These are phyloP conservation scores for Ceratocystis alfenasii DNA, from an alignment of 2,329 filamentous ascomycete species.

Conservation along the genomic window DNA sequence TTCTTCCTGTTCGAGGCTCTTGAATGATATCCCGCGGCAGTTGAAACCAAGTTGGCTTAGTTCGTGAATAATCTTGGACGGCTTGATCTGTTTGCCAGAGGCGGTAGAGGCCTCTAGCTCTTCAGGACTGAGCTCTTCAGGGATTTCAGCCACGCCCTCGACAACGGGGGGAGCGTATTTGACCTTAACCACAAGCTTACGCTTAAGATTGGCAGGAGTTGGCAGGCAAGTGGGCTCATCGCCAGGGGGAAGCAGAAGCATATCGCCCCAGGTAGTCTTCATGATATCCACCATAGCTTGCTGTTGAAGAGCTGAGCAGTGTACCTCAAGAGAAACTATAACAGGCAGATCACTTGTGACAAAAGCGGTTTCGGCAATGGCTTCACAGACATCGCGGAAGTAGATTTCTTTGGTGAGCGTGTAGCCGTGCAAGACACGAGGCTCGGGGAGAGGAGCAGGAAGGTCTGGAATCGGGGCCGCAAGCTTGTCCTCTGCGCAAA, in stretches of 20 bases:
- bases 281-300: conserved; percentile 88
- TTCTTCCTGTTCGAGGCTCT: conserved; percentile 60
- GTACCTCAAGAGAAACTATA: conserved; percentile 91
- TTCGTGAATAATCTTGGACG: conserved; percentile 55
- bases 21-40: conserved; percentile 72
- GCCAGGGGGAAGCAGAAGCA: conserved; percentile 49
- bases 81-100: conserved; percentile 35
- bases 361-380: conserved; percentile 72
- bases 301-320: conserved; percentile 70
- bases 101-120: conserved; percentile 35
- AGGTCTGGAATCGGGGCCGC: conserved; percentile 6
- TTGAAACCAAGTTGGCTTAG: conserved; percentile 71
- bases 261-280: conserved; percentile 64
- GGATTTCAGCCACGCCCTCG: conserved; percentile 26
- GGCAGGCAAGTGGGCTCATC: conserved; percentile 44
- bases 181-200: conserved; percentile 76
- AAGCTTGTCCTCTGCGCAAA: conserved; percentile 16
- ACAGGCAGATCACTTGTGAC: conserved; percentile 62
- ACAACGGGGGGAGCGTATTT: conserved; percentile 47
- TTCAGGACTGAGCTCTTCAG: conserved; percentile 29
- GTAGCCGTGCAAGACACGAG: conserved; percentile 73
- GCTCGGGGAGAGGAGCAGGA: conserved; percentile 42
- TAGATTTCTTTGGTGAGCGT: conserved; percentile 80
- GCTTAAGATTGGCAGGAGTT: conserved; percentile 54
- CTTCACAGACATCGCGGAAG: conserved; percentile 73